Conservation (phyloP, 306 rosid genomes). For the Mucuna pruriens region DNA sequence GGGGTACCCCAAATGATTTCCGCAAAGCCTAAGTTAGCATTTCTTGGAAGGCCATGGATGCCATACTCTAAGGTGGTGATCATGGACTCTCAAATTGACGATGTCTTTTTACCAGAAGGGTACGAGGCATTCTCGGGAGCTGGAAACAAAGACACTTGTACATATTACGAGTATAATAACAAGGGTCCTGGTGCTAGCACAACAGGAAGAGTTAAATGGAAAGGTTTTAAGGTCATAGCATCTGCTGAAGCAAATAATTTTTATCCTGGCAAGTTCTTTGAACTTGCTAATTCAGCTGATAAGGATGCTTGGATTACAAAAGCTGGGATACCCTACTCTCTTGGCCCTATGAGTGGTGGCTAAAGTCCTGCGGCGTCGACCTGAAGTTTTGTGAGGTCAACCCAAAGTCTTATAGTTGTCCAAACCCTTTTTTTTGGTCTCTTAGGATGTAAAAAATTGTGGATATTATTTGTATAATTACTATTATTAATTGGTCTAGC, state of each 20-base stretch:
- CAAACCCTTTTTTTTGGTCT: too few species aligned
- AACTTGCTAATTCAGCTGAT: neutral
- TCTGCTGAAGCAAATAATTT: constrained; percentile 33
- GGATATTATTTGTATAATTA: too few species aligned
- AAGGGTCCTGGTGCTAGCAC: constrained; percentile 55
- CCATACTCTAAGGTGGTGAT: constrained; percentile 60
- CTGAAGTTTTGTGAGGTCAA: too few species aligned
- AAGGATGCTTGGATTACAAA: constrained; percentile 58
- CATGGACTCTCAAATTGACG: constrained; percentile 58
- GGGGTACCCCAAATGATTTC: constrained; percentile 14
- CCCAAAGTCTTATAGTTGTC: too few species aligned
- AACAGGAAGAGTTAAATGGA: constrained; percentile 56
- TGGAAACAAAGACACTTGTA: constrained; percentile 42
- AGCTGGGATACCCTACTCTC: constrained; percentile 37
- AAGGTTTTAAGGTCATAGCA: constrained; percentile 41
- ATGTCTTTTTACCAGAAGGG: constrained; percentile 50
- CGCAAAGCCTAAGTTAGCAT: constrained; percentile 27
- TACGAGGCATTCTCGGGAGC: constrained; percentile 62
- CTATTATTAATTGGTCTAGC: too few species aligned
- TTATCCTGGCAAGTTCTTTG: constrained; percentile 43
- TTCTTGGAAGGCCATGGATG: constrained; percentile 78
- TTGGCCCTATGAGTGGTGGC: constrained; percentile 7
- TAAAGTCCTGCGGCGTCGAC: too few species aligned
- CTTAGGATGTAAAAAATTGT: too few species aligned
- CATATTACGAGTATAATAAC: constrained; percentile 54